Base-by-base conservation (phyloP, 2,329 filamentous ascomycete genomes). In the Lasiodiplodia sp. region DNA sequence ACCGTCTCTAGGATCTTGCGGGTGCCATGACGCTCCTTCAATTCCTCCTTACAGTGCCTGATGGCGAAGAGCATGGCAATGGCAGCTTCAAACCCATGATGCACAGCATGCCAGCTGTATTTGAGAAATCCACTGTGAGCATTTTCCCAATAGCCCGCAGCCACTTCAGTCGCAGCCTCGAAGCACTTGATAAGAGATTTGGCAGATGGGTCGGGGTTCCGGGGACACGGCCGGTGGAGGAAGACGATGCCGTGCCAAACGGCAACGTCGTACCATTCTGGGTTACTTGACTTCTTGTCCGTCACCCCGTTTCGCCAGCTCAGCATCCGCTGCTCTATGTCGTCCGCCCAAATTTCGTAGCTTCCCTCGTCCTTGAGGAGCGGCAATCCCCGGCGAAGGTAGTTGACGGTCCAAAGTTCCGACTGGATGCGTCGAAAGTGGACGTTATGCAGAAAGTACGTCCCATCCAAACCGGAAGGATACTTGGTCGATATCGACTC, bases 401-500 rank as follows among this genome's bases (percentile, higher is more conserved):
- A 68, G 37, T 68, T 68, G 6, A 68, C 67, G 2, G 67, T 68
- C 67, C 67, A 68, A 31, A 68, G 67, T 31, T 68, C 67, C 3
- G 67, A 68, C 51, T 68, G 67, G 28, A 68, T 68, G 2, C 67
- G 58, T 8, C 67, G 49, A 28, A 68, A 65, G 1, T 25, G 52
- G 38, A 68, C 47, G 55, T 65, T 68, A n/a, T 68, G 37, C 23
- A 68, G n/a, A 51, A 68, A 68, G 31, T 64, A 68, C 12, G 58
- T 51, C 6, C 47, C 60, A 3, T 68, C 67, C 58, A 68, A 40
- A 4, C 58, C 58, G 37, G 21, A 57, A 8, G 67, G 67, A 25
- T 64, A 68, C 10, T 58, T 68, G 10, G 67, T 68, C 25, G 67
- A 64, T n/a, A 68, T 68, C n/a, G 67, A 68, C n/a, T 64, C 60